A percentile compares a stretch with the other conserved stretches of the same genome.
Conservation (phyloP, 495 filamentous ascomycete genomes). For the Penicillium ucsense region DNA sequence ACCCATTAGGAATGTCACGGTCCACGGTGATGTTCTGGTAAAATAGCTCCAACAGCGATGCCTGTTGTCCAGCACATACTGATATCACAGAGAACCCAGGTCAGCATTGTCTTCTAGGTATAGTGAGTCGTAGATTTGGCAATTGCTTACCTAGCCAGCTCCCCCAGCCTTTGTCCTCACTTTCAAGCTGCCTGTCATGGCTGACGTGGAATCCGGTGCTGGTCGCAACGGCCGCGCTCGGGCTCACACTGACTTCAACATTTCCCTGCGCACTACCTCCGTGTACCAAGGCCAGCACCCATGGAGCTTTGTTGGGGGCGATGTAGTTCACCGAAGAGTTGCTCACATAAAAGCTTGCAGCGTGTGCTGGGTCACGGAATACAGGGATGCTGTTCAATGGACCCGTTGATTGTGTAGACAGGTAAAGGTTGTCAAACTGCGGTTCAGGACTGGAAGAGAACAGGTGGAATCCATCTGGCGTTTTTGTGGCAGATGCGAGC, state of each 20-base stretch:
- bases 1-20: slow-evolving; percentile 1
- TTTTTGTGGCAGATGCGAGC: slow-evolving; percentile 6
- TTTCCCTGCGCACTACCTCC: slow-evolving; percentile 2
- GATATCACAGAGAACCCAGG: neutral
- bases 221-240: slow-evolving; percentile 3
- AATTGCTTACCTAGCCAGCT: slow-evolving; percentile 30
- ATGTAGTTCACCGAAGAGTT: slow-evolving; percentile 11
- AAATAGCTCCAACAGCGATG: neutral
- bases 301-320: slow-evolving; percentile 6
- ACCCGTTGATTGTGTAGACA: slow-evolving; percentile 6
- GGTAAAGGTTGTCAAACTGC: slow-evolving; percentile 9
- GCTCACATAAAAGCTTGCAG: slow-evolving; percentile 8
- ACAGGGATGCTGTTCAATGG: slow-evolving; percentile 15
- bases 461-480: slow-evolving; percentile 13
- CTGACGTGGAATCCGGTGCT: slow-evolving; percentile 19
- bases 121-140: neutral
- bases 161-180: slow-evolving; percentile 12
- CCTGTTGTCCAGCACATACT: slow-evolving; percentile 3
- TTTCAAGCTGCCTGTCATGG: slow-evolving; percentile 13
- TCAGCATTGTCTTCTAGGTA: neutral
- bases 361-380: slow-evolving; percentile 4
- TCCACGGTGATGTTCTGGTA: slow-evolving; percentile 1
- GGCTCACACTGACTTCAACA: slow-evolving; percentile 18
- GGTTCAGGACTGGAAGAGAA: slow-evolving; percentile 8
- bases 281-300: slow-evolving; percentile 10